Evolutionary conservation across 805 yeast genomes (phyloP), one percentile per base, ranked within the genome.

Genomic region (Millerozyma miso): DNA sequence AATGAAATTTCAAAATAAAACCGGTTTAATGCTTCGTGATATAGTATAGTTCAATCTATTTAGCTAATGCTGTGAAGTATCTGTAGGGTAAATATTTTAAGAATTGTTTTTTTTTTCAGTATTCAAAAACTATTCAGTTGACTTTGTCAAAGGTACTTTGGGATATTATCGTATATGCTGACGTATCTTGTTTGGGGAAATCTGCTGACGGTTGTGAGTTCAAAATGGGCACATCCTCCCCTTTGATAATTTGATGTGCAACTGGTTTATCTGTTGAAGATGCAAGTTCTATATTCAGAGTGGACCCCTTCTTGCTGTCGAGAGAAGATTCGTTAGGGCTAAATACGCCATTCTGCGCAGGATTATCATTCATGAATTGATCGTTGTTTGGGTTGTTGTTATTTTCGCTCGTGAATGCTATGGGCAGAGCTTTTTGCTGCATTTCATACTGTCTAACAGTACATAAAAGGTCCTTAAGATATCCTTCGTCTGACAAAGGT

Each of bases 401-500:
- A 7, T 23, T 23, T 23, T 23, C 29, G 29, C 10, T 23, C 10
- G 29, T 23, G 29, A 7, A 6, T 23, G 20, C 12, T 33, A 6
- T 33, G 6, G 35, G 8, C 6, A 10, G 10, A 23, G 6, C 10
- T 7, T 10, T 23, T 23, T 7, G 15, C n/a, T 38, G 36, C n/a
- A 17, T 26, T 17, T 38, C 36, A 14, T 31, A 38, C 19, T 32
- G 31, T 37, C 52, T 50, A 13, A 61, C 50, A 15, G 56, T 44
- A 13, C 47, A 46, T 18, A 56, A 32, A 2, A 50, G 38, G 19
- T 54, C 50, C 6, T 38, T 49, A 37, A 54, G 47, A 20, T 56
- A 48, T 29, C 60, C 65, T 8, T 51, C 56, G 19, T 55, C 42
- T 6, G 55, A 41, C 6, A 65, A 45, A 3, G 65, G 62, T 36